Percentiles rank a stretch among this genome's conserved stretches.
Evolutionary conservation across 495 filamentous ascomycete genomes (phyloP).

Genomic region (Bacidia gigantensis): DNA sequence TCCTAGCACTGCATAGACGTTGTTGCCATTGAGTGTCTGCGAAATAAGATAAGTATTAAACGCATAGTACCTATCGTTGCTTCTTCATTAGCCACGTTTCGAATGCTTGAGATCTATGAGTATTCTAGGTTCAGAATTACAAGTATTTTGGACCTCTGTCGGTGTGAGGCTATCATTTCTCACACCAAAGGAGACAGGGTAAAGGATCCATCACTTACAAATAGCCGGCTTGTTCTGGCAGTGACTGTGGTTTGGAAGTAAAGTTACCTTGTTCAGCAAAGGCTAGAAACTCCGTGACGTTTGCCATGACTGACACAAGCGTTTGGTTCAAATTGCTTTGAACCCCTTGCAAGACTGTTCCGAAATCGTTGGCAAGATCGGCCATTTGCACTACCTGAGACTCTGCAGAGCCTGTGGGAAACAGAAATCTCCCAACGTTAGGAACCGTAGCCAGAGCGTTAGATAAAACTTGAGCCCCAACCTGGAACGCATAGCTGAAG

Average conservation of each 20-base stretch:
- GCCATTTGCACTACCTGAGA: neutral
- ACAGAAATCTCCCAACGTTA: conserved; percentile 8
- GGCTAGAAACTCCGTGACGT: conserved; percentile 4
- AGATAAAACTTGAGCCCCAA: conserved; percentile 1
- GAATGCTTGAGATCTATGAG: too few species aligned
- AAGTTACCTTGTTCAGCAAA: conserved; percentile 8
- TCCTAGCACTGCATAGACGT: conserved; percentile 5
- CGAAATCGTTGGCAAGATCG: conserved; percentile 7
- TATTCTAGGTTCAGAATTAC: too few species aligned
- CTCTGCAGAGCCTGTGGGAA: conserved; percentile 1
- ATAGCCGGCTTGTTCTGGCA: conserved; percentile 6
- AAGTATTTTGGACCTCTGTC: too few species aligned
- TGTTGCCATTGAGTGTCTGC: conserved; percentile 4
- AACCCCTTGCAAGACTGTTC: neutral
- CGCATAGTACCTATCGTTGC: conserved; percentile 6
- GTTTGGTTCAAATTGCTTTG: conserved; percentile 8
- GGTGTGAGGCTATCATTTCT: too few species aligned
- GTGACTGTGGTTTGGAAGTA: conserved; percentile 1
- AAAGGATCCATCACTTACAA: too few species aligned
- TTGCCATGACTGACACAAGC: conserved; percentile 5
- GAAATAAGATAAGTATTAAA: conserved; percentile 11
- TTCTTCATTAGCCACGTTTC: too few species aligned
- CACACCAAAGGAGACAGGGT: too few species aligned
- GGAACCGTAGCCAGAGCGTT: conserved; percentile 5
- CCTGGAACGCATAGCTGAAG: conserved; percentile 7